phyloP scores from a whole-genome alignment of 164 flowering plant genomes.

The Sextonia rubra region DNA sequence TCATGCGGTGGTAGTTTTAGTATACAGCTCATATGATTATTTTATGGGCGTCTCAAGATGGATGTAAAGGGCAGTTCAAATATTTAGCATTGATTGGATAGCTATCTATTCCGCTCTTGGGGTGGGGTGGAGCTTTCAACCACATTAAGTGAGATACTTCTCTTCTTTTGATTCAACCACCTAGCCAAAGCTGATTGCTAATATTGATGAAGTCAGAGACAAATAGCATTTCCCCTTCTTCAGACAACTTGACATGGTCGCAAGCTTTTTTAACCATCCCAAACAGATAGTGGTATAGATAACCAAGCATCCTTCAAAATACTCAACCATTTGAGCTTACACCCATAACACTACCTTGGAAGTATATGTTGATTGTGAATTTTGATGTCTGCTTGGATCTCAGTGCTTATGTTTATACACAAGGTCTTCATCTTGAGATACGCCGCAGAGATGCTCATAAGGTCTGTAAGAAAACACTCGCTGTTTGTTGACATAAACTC shows the following conservation, averaged over 20 bases:
- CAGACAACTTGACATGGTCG: neutral
- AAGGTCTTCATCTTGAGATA: constrained; percentile 83
- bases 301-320: neutral
- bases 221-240: neutral
- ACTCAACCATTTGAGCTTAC: neutral
- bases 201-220: neutral
- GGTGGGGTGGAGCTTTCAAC: too few relatives aligned
- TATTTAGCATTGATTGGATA: too few relatives aligned
- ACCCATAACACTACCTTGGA: constrained; percentile 54
- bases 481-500: constrained; percentile 71
- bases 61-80: too few relatives aligned
- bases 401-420: constrained; percentile 57
- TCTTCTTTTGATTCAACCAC: neutral
- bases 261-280: neutral
- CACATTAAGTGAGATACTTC: neutral
- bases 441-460: constrained; percentile 62
- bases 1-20: too few relatives aligned
- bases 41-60: neutral
- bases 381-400: constrained; percentile 78
- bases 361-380: constrained; percentile 82
- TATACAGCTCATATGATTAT: neutral
- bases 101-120: too few relatives aligned
- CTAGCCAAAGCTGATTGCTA: neutral
- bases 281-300: neutral
- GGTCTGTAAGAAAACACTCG: constrained; percentile 62